Base-by-base conservation (phyloP, 176 grass and related monocot species). In the Microstegium vimineum region DNA sequence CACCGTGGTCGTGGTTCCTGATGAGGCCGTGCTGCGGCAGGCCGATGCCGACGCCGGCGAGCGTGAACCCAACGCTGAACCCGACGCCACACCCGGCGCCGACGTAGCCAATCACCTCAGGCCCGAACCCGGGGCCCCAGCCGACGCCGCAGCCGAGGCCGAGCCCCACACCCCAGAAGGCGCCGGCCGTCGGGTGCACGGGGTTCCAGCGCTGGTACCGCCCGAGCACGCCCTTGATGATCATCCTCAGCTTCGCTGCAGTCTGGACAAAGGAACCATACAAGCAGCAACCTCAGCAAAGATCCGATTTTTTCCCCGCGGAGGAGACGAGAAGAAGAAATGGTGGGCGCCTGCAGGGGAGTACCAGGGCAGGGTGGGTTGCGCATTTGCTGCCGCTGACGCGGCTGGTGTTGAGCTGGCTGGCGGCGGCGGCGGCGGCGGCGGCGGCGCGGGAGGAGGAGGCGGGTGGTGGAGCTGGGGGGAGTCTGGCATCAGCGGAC, bases 161-260 rank as follows among this genome's bases (percentile, higher is more conserved):
- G 57, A 94, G 73, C 5, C 92, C 92, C 61, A 98, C 83, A 20
- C 95, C 95, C 92, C 92, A 98, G 85, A 98, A 98, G 13, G 92
- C 62, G n/a, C 92, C 95, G 26, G 73, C 46, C 16, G 95, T 98
- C 5, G 92, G 95, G 86, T 98, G 95, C 60, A 98, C 95, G 35
- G 95, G 92, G 71, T 98, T 98, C 95, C 95, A 98, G 73, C 95
- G 86, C 86, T 88, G 37, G 34, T 98, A 98, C 11, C 90, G 89
- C 62, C 91, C 86, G 51, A 98, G 88, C 47, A 93, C 71, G 35
- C 92, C 78, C 86, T 94, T 98, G 64, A 98, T 90, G 59, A 98
- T 94, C 95, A 98, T 98, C 77, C 12, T 64, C 37, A 79, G 62
- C 90, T 94, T 82, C 70, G 73, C 83, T 56, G 65, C 46, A 51